Base-by-base conservation (phyloP, 495 filamentous ascomycete genomes). In the Aspergillus leporis region DNA sequence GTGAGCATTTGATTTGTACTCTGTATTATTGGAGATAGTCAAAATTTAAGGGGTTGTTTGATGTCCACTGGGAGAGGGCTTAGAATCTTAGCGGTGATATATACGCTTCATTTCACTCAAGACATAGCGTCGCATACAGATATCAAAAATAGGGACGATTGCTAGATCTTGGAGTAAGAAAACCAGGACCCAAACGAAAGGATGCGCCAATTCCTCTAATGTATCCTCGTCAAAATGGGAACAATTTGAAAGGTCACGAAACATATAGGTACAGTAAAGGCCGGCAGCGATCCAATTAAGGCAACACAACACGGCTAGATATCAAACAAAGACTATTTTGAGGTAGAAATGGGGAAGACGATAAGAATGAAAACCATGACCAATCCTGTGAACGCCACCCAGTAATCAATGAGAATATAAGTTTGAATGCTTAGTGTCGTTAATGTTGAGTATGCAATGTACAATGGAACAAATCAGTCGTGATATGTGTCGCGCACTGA, bases 261-360 rank as follows among this genome's bases (percentile, higher is more conserved):
- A 47, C 3, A 62, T 69, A 71, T 73, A 71, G 66, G 61, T 75
- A 73, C 70, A 73, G 56, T 57, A 63, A 69, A 72, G 61, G 55
- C 61, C 47, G 59, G 60, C 63, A 53, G 66, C 56, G 51, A 61
- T 59, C 45, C 57, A 56, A 25, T 52, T 36, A 34, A 59, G 55
- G 25, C 25, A 67, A 41, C 58, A 61, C 47, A 47, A 55, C 49
- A 56, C 46, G 34, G 54, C 53, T 61, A 59, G 62, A 51, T 55
- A 36, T 53, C 23, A 55, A 18, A 61, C 52, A 55, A 10, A 46
- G 46, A 22, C 51, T 56, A 56, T 53, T 31, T 51, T 23, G 23
- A 52, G 56, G 47, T 28, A 23, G 23, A 59, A 23, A 54, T n/a
- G 38, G 16, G 7, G 32, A 46, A 47, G n/a, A 56, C 40, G 25